phyloP scores from a whole-genome alignment of 768 basidiomycete genomes.

The Auricularia cornea region DNA sequence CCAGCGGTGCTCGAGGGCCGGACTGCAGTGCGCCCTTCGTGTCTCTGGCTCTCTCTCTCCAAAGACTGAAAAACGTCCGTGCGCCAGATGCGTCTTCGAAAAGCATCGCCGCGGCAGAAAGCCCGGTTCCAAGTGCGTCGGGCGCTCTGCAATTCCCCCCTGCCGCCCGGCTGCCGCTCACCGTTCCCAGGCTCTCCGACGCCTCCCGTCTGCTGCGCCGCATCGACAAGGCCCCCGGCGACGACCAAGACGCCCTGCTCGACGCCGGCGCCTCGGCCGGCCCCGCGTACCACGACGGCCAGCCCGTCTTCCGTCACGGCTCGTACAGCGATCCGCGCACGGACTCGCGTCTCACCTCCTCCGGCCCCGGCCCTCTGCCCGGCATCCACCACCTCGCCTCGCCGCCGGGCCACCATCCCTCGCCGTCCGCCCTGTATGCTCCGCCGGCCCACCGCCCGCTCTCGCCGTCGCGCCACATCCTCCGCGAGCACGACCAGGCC shows the following conservation, averaged over 20 bases:
- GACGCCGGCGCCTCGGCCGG: neutral
- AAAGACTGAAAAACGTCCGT: conserved; percentile 5
- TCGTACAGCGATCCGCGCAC: neutral
- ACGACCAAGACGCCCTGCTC: conserved; percentile 8
- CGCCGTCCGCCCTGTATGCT: conserved; percentile 11
- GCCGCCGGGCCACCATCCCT: conserved; percentile 21
- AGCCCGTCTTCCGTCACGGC: conserved; percentile 35
- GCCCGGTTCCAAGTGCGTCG: conserved; percentile 75
- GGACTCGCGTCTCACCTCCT: conserved; percentile 16
- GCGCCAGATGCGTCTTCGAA: conserved; percentile 68
- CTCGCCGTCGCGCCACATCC: neutral
- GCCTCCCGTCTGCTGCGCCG: conserved; percentile 85
- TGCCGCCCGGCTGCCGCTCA: neutral
- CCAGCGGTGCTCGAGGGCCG: conserved; percentile 76
- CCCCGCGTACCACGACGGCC: conserved; percentile 43
- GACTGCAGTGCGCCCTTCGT: conserved; percentile 48
- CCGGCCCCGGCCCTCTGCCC: conserved; percentile 10
- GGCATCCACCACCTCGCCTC: conserved; percentile 23
- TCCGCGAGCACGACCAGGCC: conserved; percentile 49
- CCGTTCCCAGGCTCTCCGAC: conserved; percentile 58
- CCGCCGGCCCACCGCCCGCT: no score
- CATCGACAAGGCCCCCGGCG: conserved; percentile 74
- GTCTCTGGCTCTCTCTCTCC: no score
- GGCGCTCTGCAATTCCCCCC: conserved; percentile 6
- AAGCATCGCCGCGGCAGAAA: conserved; percentile 85